Base-by-base conservation (phyloP, 805 yeast species). In the Saccharomycopsis lassenensis region DNA sequence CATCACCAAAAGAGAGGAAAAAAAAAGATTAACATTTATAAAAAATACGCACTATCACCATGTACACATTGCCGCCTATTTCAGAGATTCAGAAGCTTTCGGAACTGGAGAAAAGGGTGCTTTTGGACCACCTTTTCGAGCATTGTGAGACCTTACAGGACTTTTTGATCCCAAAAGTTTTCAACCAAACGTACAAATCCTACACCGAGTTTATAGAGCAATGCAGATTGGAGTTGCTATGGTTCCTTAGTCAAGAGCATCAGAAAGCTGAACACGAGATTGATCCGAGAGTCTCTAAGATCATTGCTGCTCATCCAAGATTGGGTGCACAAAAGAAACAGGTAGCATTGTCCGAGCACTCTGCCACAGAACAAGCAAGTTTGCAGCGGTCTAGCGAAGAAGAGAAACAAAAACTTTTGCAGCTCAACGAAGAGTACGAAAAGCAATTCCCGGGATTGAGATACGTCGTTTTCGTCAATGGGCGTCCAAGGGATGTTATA, bases 231-330 rank as follows among this genome's bases (percentile, higher is more conserved):
- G 51, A 50, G 7, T 54, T 78, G 14, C 46, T 61, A 3, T 33
- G 43, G 10, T 54, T 65, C 23, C 50, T 62, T 19, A 21, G 36
- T 7, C 5, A 30, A 5, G 39, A 24, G 17, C 17, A 20, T 6
- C 32, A 40, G 7, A 44, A 49, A 6, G 49, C 55, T 3, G 55
- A 55, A 24, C 49, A 47, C 15, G 40, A 38, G 16, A 34, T 40
- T 28, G 44, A 43, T 6, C 47, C 44, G 15, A 49, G 52, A 14
- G 52, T 69, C 8, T 49, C 64, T 29, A 58, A 67, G 26, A 84
- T 87, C 39, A 73, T 87, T n/a, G 77, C 83, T 1, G 94, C 95
- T 0, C 96, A 86, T 57, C 96, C 96, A 12, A 63, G 95, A 38
- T 61, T 86, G 12, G 96, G 96, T 1, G 39, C 41, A 5, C 16